Conservation (phyloP, 495 filamentous ascomycete species). For the Penicillium turbatum region DNA sequence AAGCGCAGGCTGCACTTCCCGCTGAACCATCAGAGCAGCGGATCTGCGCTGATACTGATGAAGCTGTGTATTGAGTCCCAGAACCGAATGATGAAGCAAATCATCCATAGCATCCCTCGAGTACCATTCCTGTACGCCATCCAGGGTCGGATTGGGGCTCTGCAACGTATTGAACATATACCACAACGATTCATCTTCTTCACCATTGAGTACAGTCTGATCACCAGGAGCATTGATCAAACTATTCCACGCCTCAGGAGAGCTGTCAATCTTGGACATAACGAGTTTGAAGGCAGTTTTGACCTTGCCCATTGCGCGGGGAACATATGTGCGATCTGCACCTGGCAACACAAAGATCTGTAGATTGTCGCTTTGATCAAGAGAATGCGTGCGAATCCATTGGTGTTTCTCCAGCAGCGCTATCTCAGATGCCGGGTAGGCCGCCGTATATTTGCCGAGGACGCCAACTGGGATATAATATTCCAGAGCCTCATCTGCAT, state of each 20-base stretch:
- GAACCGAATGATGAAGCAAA: conserved; percentile 51
- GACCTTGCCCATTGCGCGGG: conserved; percentile 37
- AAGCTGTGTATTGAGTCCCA: conserved; percentile 62
- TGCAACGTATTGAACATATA: conserved; percentile 83
- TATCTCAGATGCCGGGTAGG: conserved; percentile 23
- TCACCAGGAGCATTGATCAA: not conserved
- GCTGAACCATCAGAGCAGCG: conserved; percentile 80
- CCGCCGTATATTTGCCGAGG: not conserved
- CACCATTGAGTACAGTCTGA: conserved; percentile 3
- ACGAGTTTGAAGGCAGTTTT: conserved; percentile 46
- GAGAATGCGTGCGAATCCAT: conserved; percentile 31
- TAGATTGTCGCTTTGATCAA: conserved; percentile 24
- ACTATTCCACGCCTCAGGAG: conserved; percentile 54
- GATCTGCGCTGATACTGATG: conserved; percentile 80
- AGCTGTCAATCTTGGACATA: conserved; percentile 55
- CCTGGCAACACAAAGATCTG: conserved; percentile 66
- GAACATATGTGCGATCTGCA: conserved; percentile 47
- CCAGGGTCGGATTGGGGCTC: conserved; percentile 59
- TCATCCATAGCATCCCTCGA: conserved; percentile 57
- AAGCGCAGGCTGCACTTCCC: conserved; percentile 61
- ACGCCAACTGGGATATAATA: conserved; percentile 16
- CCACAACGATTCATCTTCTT: conserved; percentile 61
- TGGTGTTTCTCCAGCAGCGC: conserved; percentile 21
- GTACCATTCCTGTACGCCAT: conserved; percentile 51
- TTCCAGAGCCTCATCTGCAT: not conserved